Conservation (phyloP, 768 basidiomycete genomes). For the Calvatia gigantea region DNA sequence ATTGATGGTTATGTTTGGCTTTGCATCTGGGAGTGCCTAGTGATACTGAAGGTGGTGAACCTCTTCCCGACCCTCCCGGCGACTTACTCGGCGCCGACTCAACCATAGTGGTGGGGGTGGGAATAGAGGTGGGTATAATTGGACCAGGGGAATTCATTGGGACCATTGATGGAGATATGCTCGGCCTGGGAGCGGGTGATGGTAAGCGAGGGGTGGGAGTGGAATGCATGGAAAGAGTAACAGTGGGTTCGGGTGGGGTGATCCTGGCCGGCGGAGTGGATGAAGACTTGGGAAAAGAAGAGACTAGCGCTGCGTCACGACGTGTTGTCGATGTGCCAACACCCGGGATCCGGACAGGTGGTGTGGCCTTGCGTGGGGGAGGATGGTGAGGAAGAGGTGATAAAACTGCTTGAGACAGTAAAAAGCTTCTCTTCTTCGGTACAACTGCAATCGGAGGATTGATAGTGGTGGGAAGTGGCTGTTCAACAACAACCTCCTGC, state of each 20-base stretch:
- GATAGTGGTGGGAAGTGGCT: neutral
- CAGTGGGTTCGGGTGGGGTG: neutral
- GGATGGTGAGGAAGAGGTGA: constrained; percentile 7
- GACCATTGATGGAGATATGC: neutral
- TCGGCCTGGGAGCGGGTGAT: neutral
- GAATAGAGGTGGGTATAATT: constrained; percentile 7
- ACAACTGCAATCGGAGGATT: neutral
- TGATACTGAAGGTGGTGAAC: neutral
- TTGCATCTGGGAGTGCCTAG: too few species aligned
- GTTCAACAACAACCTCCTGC: too few species aligned
- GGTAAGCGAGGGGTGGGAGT: neutral
- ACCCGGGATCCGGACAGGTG: neutral
- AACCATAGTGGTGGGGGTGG: neutral
- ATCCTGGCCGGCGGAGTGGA: neutral
- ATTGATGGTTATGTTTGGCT: constrained; percentile 2
- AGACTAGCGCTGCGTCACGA: neutral
- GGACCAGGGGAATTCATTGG: neutral
- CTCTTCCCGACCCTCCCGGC: neutral
- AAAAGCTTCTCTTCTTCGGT: neutral
- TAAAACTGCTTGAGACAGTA: neutral
- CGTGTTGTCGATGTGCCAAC: neutral
- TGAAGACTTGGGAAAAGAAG: neutral
- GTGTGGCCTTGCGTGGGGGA: neutral
- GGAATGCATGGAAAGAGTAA: neutral
- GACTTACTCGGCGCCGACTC: constrained; percentile 10